Evolutionary conservation across 805 yeast genomes (phyloP).

Genomic region (Lipomyces sp.): DNA sequence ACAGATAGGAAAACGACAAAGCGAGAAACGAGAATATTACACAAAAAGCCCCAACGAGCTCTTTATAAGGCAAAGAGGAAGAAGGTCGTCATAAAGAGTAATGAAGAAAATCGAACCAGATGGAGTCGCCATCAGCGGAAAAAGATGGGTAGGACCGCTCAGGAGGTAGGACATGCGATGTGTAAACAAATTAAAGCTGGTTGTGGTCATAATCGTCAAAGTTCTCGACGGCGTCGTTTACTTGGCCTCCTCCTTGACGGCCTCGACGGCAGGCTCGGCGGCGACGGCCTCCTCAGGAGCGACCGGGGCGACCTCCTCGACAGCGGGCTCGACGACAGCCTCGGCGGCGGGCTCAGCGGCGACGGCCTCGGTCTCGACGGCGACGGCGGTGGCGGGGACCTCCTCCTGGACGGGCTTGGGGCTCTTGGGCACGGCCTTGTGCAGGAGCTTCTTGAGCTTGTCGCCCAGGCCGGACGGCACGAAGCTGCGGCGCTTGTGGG

Average conservation of each 20-base stretch:
- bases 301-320: constrained; percentile 9
- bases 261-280: constrained; percentile 3
- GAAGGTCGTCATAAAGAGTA: no score
- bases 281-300: constrained; percentile 11
- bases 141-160: no score
- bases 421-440: constrained; percentile 18
- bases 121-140: no score
- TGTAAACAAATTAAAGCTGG: no score
- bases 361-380: constrained; percentile 2
- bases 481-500: constrained; percentile 20
- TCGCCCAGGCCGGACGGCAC: constrained; percentile 26
- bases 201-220: no score
- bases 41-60: no score
- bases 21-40: no score
- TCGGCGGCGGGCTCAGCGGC: constrained; percentile 12
- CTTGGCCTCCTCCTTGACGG: constrained; percentile 1
- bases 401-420: not conserved
- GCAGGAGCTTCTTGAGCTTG: constrained; percentile 23
- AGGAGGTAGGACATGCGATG: no score
- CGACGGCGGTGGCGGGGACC: constrained; percentile 4
- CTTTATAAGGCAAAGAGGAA: no score
- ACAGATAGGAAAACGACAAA: no score
- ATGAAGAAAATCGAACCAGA: no score
- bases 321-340: constrained; percentile 7
- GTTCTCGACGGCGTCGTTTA: not conserved